Evolutionary conservation across 331 rosid species (phyloP).

Genomic region (Telfairia occidentalis): DNA sequence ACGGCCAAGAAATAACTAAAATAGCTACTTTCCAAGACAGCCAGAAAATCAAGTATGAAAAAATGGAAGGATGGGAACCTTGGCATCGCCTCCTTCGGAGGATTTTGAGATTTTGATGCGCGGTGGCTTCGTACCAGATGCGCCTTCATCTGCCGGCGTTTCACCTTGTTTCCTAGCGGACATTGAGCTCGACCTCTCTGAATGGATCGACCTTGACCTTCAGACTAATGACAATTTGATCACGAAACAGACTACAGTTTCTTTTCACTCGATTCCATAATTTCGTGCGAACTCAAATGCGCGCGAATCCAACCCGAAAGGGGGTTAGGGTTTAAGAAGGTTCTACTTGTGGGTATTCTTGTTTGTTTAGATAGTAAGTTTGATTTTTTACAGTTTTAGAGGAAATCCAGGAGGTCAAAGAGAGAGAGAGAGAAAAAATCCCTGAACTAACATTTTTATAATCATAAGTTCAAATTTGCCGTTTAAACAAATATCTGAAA

Average conservation of each 20-base stretch:
- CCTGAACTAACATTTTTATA: no score
- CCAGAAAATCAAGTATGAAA: constrained; percentile 8
- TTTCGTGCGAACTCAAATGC: constrained; percentile 3
- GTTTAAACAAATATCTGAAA: no score
- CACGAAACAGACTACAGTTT: neutral
- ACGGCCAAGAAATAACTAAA: neutral
- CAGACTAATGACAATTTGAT: neutral
- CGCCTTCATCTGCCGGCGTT: constrained; percentile 43
- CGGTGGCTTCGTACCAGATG: constrained; percentile 44
- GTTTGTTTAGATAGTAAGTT: no score
- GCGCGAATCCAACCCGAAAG: neutral
- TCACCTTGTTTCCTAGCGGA: constrained; percentile 51
- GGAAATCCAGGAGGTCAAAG: no score
- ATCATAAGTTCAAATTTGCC: no score
- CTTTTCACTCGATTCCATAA: neutral
- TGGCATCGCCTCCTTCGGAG: constrained; percentile 56
- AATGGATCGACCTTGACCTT: neutral
- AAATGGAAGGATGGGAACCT: constrained; percentile 22
- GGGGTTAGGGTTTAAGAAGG: constrained; percentile 6
- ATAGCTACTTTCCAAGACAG: constrained; percentile 2
- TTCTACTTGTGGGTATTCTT: neutral
- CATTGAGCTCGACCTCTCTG: constrained; percentile 17
- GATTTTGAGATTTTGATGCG: constrained; percentile 52
- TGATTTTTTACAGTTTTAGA: no score
- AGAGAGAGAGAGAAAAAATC: no score